A percentile compares a stretch with the other conserved stretches of the same genome.
phyloP scores from a whole-genome alignment of 768 basidiomycete species.

The Fomitopsis serialis region DNA sequence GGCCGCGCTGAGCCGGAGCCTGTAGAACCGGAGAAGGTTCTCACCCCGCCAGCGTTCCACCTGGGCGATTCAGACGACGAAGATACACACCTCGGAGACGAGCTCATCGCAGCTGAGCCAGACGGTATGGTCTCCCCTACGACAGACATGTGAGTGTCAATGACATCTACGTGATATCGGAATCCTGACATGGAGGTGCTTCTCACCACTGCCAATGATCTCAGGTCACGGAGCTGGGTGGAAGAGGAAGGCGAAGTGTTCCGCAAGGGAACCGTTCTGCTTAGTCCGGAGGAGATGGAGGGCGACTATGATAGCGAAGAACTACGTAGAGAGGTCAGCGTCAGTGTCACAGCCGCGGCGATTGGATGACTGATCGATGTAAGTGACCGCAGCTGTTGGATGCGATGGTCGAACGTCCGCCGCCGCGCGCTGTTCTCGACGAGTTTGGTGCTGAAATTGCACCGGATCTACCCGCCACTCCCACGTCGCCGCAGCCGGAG shows the following conservation, averaged over 20 bases:
- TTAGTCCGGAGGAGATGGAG: slow-evolving; percentile 85
- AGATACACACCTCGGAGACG: slow-evolving; percentile 21
- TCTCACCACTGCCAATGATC: background rate
- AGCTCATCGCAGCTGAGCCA: slow-evolving; percentile 18
- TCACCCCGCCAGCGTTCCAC: slow-evolving; percentile 50
- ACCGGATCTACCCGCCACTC: slow-evolving; percentile 6
- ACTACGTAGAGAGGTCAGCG: slow-evolving; percentile 66
- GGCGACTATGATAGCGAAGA: slow-evolving; percentile 88
- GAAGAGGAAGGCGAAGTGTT: slow-evolving; percentile 97
- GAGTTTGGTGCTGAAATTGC: slow-evolving; percentile 26
- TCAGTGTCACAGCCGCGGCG: background rate
- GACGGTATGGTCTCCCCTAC: slow-evolving; percentile 27
- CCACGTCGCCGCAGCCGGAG: slow-evolving; percentile 15
- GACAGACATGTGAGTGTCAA: slow-evolving; percentile 42
- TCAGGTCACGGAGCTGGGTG: slow-evolving; percentile 76
- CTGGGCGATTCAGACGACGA: slow-evolving; percentile 36
- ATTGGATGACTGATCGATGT: background rate
- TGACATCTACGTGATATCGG: background rate
- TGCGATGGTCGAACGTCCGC: slow-evolving; percentile 82
- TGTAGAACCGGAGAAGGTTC: slow-evolving; percentile 61
- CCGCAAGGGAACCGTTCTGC: slow-evolving; percentile 77
- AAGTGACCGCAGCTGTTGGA: slow-evolving; percentile 56
- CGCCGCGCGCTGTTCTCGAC: slow-evolving; percentile 65
- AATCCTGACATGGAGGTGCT: background rate
- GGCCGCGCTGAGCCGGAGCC: slow-evolving; percentile 64